Evolutionary conservation across 2,329 filamentous ascomycete species (phyloP).

Genomic region (Curvularia sp.): DNA sequence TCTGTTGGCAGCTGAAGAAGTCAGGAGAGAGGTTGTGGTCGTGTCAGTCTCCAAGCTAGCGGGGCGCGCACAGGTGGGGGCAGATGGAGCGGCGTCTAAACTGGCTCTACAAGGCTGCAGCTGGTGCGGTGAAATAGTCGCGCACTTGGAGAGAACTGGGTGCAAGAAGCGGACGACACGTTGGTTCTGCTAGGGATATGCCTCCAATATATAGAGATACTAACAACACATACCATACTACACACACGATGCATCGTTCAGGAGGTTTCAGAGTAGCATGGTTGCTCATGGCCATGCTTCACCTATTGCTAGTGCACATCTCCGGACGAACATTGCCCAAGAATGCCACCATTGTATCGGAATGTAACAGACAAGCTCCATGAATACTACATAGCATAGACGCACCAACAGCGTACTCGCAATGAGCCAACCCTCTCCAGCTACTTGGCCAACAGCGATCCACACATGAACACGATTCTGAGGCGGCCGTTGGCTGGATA

Average conservation of each 20-base stretch:
- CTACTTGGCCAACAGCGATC: not conserved
- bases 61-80: conserved; percentile 38
- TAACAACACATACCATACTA: conserved; percentile 10
- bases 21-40: conserved; percentile 34
- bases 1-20: conserved; percentile 24
- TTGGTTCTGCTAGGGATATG: not conserved
- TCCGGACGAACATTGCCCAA: conserved; percentile 16
- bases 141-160: not conserved
- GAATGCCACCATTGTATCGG: conserved; percentile 6
- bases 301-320: conserved; percentile 28
- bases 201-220: conserved; percentile 7
- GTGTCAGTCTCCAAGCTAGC: conserved; percentile 30
- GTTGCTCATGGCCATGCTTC: conserved; percentile 30
- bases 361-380: not conserved
- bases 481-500: not conserved
- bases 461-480: not conserved
- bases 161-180: conserved; percentile 5
- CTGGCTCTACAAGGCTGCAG: conserved; percentile 28
- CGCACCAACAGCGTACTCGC: not conserved
- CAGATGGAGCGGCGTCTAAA: conserved; percentile 29
- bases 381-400: not conserved
- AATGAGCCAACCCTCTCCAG: not conserved
- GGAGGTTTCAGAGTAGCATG: conserved; percentile 32
- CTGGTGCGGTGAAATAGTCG: not conserved
- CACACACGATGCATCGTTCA: conserved; percentile 23